Base-by-base conservation (phyloP, 257 asterid genomes). In the Buddleja alternifolia region DNA sequence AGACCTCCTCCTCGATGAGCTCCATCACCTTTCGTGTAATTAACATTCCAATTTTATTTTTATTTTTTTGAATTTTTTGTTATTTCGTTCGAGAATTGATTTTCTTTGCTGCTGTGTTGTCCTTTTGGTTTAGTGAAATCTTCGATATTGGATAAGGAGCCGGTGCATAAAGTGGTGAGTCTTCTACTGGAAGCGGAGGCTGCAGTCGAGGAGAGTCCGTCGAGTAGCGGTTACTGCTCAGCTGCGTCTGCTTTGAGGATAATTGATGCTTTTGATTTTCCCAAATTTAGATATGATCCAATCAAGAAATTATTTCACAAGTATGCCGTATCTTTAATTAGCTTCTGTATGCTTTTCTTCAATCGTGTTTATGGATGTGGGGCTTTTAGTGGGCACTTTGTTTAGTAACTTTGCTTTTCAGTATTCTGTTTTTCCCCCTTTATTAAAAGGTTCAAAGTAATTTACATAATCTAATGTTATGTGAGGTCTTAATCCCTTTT, bases 71-170 rank as follows among this genome's bases (percentile, higher is more conserved):
- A 14, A 1, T 15, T 58, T 32, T 57, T 47, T 16, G 34, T 29
- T 16, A 16, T 25, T 10, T 5, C 0, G 47, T 29, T 11, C 21
- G 41, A 3, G 60, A 24, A 40, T 37, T 66, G 16, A 47, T 41
- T 36, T 21, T 12, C 25, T n/a, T 25, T 24, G 15, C 16, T 29
- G 29, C 39, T 25, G 24, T 32, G 9, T 36, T 60, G 3, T 41
- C 8, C 53, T 11, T 51, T 45, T 36, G 17, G 44, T 32, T 69
- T 67, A 94, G 96, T 89, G 85, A 94, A 84, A 69, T 94, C 99
- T 20, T 82, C 99, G 69, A 86, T 87, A 23, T 47, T 94, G 86
- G 97, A 94, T 70, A 94, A 78, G 75, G 96, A 91, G 63, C 71
- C 89, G 45, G 82, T 94, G 73, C 84, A 63, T 20, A 83, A 63